Conservation (phyloP, 139 green algal species). For the Ettlia oleoabundans region DNA sequence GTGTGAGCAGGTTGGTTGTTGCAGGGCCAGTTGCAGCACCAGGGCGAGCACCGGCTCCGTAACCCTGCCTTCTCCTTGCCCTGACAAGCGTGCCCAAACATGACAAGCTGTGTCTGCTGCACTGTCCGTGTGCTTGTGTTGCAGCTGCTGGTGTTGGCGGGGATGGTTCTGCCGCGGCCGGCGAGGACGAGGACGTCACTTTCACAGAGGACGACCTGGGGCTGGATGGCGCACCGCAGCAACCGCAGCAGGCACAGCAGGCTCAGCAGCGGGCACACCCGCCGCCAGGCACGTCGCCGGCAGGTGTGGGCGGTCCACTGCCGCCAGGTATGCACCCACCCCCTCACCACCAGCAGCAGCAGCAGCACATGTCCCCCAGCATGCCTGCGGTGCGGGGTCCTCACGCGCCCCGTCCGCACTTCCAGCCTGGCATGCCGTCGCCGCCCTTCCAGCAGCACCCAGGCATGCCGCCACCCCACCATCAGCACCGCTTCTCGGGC, state of each 20-base stretch:
- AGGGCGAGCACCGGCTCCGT: no score
- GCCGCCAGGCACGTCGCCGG: background rate
- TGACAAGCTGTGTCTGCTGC: no score
- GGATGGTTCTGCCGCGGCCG: background rate
- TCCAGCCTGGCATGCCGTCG: background rate
- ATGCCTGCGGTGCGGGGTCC: background rate
- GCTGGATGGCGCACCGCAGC: background rate
- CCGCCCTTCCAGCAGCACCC: background rate
- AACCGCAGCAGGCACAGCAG: background rate
- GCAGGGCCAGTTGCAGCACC: no score
- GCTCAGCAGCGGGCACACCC: background rate
- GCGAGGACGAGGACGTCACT: conserved; percentile 47
- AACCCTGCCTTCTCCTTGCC: no score
- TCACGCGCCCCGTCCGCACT: background rate
- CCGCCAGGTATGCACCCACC: background rate
- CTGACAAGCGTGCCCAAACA: no score
- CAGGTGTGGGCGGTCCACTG: background rate
- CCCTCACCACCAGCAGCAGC: background rate
- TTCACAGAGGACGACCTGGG: conserved; percentile 53
- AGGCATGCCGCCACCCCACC: background rate
- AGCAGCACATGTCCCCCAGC: background rate
- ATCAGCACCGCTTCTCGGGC: background rate
- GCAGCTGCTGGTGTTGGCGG: no score
- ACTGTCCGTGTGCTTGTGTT: no score
- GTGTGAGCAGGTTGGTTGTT: no score